Conservation (phyloP, 371 early-diverging fungal species). For the Smittium culicis region DNA sequence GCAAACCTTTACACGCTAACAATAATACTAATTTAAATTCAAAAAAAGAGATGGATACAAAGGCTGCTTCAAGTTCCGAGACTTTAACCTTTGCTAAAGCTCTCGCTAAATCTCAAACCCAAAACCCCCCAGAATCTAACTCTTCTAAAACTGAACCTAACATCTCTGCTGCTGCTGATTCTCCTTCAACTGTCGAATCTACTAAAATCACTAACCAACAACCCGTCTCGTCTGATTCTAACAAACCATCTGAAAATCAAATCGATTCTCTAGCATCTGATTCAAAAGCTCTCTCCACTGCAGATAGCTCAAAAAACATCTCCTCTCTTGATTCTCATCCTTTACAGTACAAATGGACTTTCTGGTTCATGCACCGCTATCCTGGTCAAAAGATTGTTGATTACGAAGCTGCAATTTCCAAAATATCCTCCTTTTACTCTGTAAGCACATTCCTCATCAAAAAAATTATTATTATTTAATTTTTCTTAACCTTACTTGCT, state of each 20-base stretch:
- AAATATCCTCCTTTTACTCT: conserved; percentile 64
- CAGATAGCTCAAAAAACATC: neutral
- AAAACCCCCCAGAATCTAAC: neutral
- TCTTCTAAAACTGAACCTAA: neutral
- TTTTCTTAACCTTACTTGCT: too few species aligned
- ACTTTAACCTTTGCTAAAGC: conserved; percentile 9
- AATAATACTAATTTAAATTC: neutral
- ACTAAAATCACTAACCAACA: too few species aligned
- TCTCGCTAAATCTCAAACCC: conserved; percentile 7
- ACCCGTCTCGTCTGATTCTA: too few species aligned
- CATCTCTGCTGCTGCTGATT: neutral
- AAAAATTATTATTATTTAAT: too few species aligned
- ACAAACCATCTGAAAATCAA: too few species aligned
- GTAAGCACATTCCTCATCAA: too few species aligned
- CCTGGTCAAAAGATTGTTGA: conserved; percentile 73
- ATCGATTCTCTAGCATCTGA: neutral
- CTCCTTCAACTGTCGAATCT: neutral
- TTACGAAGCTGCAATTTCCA: conserved; percentile 77
- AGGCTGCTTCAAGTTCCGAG: neutral
- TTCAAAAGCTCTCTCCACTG: neutral
- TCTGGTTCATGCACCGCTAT: conserved; percentile 82
- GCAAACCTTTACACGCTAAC: neutral
- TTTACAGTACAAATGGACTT: conserved; percentile 56
- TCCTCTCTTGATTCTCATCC: conserved; percentile 24
- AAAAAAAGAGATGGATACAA: neutral